These are phyloP conservation scores for Sanghuangporus sanghuang DNA, from an alignment of 1,284 basidiomycete species.

Conservation along the genomic window DNA sequence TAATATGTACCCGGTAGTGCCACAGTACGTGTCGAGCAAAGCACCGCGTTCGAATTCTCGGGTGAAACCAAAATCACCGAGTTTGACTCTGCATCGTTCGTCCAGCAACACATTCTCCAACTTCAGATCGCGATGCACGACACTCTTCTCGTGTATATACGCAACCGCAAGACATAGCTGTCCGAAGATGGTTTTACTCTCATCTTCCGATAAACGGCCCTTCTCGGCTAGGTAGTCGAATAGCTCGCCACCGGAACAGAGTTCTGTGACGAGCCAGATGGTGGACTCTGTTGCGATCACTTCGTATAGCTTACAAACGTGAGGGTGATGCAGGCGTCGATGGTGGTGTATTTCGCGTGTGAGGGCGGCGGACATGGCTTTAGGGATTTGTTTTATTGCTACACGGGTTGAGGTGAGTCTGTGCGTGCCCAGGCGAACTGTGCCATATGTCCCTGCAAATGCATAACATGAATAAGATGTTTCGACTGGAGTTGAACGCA, in stretches of 20 bases:
- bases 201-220: conserved; percentile 79
- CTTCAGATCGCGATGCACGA: conserved; percentile 95
- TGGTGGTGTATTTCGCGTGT: conserved; percentile 99
- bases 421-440: conserved; percentile 90
- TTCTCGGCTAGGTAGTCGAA: conserved; percentile 98
- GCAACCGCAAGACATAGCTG: conserved; percentile 96
- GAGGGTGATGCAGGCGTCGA: conserved; percentile 90
- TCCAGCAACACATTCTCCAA: conserved; percentile 94
- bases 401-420: conserved; percentile 85
- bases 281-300: conserved; percentile 93
- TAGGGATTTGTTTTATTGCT: conserved; percentile 97
- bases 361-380: conserved; percentile 82
- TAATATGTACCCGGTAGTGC: conserved; percentile 73
- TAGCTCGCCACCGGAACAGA: conserved; percentile 94
- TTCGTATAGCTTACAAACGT: conserved; percentile 95
- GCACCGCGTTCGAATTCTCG: conserved; percentile 85
- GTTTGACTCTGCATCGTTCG: conserved; percentile 80
- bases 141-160: conserved; percentile 85
- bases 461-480: conserved; percentile 7
- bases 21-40: conserved; percentile 93
- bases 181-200: conserved; percentile 82
- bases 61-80: conserved; percentile 97
- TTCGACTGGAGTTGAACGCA: background rate
- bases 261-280: conserved; percentile 97
- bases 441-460: conserved; percentile 79